Conservation (phyloP, 768 basidiomycete genomes). For the Hirschioporus abietinus region DNA sequence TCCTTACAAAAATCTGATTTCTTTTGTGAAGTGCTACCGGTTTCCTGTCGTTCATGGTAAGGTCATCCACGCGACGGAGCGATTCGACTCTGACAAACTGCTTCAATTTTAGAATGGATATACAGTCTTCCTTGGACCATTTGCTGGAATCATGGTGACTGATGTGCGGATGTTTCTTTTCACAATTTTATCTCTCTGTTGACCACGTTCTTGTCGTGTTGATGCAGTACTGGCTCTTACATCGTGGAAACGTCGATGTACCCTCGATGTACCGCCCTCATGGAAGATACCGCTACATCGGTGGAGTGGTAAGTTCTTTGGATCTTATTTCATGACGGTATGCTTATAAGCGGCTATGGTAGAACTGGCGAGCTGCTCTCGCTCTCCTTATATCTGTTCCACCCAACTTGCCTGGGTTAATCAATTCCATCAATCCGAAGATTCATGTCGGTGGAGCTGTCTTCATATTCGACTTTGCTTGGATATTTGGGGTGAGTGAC, state of each 20-base stretch:
- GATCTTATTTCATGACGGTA: slow-evolving; percentile 2
- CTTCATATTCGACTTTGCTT: slow-evolving; percentile 65
- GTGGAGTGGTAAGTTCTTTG: slow-evolving; percentile 54
- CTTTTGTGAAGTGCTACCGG: slow-evolving; percentile 40
- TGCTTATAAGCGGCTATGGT: neutral
- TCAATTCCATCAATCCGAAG: slow-evolving; percentile 62
- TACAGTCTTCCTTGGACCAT: slow-evolving; percentile 81
- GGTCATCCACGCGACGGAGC: neutral
- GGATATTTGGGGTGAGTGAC: slow-evolving; percentile 64
- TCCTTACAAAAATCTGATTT: slow-evolving; percentile 2
- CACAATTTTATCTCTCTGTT: neutral
- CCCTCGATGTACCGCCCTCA: slow-evolving; percentile 79
- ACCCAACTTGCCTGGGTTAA: slow-evolving; percentile 72
- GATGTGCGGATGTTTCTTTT: slow-evolving; percentile 35
- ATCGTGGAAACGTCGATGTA: slow-evolving; percentile 67
- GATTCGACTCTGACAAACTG: neutral
- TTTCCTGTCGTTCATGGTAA: slow-evolving; percentile 65
- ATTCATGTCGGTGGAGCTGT: slow-evolving; percentile 55
- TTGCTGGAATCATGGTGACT: slow-evolving; percentile 67
- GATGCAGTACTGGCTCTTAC: slow-evolving; percentile 71
- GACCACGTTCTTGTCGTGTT: slow-evolving; percentile 9
- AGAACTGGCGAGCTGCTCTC: slow-evolving; percentile 81
- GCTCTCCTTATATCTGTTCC: slow-evolving; percentile 64
- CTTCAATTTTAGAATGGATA: slow-evolving; percentile 45
- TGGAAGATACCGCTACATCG: slow-evolving; percentile 73